Conservation (phyloP, 2,329 filamentous ascomycete species). For the Aspergillus novofumigatus region DNA sequence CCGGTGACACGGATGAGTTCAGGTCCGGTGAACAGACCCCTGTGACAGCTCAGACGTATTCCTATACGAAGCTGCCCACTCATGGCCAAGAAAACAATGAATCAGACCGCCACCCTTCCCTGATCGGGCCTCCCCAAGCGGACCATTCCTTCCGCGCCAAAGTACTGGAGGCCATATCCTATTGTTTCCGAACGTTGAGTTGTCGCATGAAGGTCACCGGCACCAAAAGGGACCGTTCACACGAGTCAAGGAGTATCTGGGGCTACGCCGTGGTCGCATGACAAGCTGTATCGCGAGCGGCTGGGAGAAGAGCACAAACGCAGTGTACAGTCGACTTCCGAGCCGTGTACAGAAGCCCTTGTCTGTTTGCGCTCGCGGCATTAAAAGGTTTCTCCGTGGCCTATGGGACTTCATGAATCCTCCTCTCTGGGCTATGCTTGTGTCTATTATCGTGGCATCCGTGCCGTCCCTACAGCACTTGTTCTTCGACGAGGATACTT, state of each 20-base stretch:
- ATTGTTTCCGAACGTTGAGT: conserved; percentile 49
- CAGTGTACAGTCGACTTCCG: conserved; percentile 50
- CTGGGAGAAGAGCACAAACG: conserved; percentile 19
- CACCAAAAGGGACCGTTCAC: conserved; percentile 27
- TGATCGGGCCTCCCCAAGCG: conserved; percentile 31
- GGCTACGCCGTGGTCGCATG: conserved; percentile 16
- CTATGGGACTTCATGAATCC: conserved; percentile 97
- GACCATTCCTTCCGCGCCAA: conserved; percentile 35
- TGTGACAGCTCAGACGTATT: conserved; percentile 28
- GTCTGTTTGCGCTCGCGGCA: conserved; percentile 37
- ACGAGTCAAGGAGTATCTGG: conserved; percentile 22
- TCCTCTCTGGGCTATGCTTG: conserved; percentile 93
- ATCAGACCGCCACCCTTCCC: conserved; percentile 16
- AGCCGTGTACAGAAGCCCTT: conserved; percentile 49
- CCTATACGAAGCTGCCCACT: conserved; percentile 32
- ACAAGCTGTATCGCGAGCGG: conserved; percentile 15
- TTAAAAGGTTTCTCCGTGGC: conserved; percentile 57
- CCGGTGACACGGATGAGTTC: conserved; percentile 21
- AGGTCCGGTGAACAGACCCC: conserved; percentile 40
- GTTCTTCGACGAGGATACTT: conserved; percentile 86
- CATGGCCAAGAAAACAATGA: conserved; percentile 18
- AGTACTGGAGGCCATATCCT: conserved; percentile 54
- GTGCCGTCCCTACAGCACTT: conserved; percentile 74
- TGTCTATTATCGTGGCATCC: conserved; percentile 85
- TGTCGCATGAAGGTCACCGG: conserved; percentile 22